These are phyloP conservation scores for Ophiostoma tasmaniense DNA, from an alignment of 2,329 filamentous ascomycete species.

Conservation along the genomic window DNA sequence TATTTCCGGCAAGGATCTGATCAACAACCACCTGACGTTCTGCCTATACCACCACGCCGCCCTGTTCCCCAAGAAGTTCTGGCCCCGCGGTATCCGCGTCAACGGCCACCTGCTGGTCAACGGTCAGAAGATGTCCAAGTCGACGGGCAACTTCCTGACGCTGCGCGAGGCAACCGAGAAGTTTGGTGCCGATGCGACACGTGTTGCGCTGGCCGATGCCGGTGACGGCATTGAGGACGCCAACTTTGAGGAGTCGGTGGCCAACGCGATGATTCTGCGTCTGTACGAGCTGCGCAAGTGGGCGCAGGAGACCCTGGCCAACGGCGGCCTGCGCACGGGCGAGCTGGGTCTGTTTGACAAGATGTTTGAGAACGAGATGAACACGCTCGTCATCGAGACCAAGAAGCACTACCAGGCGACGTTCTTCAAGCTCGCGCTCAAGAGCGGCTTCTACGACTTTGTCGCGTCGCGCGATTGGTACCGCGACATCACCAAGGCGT, in stretches of 20 bases:
- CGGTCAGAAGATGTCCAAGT: constrained; percentile 98
- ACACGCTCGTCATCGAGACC: constrained; percentile 69
- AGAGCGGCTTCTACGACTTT: constrained; percentile 83
- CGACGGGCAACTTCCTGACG: constrained; percentile 94
- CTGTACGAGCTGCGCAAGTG: constrained; percentile 74
- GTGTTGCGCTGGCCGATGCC: constrained; percentile 86
- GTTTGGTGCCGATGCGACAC: constrained; percentile 83
- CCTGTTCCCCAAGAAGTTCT: constrained; percentile 79
- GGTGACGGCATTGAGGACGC: constrained; percentile 92
- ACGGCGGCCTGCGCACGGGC: constrained; percentile 60
- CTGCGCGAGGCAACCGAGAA: constrained; percentile 78
- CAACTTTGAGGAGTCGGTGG: constrained; percentile 94
- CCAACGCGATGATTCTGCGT: constrained; percentile 82
- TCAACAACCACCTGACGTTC: constrained; percentile 91
- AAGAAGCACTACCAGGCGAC: constrained; percentile 69
- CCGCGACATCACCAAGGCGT: constrained; percentile 69
- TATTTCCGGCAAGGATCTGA: constrained; percentile 84
- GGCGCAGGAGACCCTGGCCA: constrained; percentile 76
- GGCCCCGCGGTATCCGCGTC: constrained; percentile 75
- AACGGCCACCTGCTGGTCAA: constrained; percentile 94
- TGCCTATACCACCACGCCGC: constrained; percentile 90
- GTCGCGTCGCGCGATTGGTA: constrained; percentile 80
- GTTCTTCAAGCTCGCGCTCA: constrained; percentile 79
- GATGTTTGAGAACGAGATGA: constrained; percentile 90
- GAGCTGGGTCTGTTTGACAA: constrained; percentile 70